Conservation (phyloP, 768 basidiomycete genomes). For the Galerina marginata region DNA sequence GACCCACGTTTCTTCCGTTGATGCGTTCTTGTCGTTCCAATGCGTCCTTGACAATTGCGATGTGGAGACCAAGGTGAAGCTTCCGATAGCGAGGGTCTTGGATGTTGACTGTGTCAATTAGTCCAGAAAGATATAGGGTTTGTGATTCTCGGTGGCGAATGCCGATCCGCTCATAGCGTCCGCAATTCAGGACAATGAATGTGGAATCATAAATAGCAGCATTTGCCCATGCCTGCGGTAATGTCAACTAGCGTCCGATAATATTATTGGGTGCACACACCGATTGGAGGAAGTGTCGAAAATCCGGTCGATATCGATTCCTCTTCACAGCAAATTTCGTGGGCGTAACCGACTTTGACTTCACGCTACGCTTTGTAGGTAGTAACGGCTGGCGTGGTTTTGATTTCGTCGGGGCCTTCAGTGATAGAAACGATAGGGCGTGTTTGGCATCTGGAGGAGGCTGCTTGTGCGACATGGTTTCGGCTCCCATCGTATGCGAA, state of each 20-base stretch:
- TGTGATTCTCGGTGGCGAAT: background rate
- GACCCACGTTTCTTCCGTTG: background rate
- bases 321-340: background rate
- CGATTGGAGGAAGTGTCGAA: constrained; percentile 4
- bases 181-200: constrained; percentile 8
- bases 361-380: background rate
- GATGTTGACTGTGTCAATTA: constrained; percentile 11
- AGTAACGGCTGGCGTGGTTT: too few relatives aligned
- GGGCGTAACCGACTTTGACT: background rate
- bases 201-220: constrained; percentile 5
- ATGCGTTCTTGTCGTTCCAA: too few relatives aligned
- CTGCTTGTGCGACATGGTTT: too few relatives aligned
- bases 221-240: constrained; percentile 2
- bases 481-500: too few relatives aligned
- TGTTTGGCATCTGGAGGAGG: too few relatives aligned
- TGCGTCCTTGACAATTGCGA: background rate
- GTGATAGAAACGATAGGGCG: too few relatives aligned
- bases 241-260: background rate
- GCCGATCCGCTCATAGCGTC: too few relatives aligned
- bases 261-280: background rate
- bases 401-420: background rate
- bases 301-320: background rate
- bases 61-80: constrained; percentile 17
- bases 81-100: constrained; percentile 12
- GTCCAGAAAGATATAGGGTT: constrained; percentile 2